phyloP scores from a whole-genome alignment of 1,284 basidiomycete genomes.

The Ustanciosporium gigantosporum region DNA sequence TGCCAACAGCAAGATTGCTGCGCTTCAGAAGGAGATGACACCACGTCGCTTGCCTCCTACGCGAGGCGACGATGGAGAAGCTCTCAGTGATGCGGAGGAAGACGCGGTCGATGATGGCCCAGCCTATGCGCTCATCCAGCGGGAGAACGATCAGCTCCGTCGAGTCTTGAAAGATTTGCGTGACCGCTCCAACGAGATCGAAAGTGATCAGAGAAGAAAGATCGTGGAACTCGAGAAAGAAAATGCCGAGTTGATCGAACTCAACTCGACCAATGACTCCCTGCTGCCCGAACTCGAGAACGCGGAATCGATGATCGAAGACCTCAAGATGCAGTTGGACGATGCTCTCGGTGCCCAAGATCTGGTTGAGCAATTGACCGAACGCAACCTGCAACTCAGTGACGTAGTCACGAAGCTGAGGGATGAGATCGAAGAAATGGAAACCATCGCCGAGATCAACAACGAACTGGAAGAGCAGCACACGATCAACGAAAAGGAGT shows the following conservation, averaged over 20 bases:
- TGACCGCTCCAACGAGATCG: conserved; percentile 70
- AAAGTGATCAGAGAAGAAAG: conserved; percentile 78
- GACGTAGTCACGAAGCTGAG: conserved; percentile 94
- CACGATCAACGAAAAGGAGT: conserved; percentile 85
- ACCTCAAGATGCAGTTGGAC: conserved; percentile 91
- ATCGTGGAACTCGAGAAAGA: conserved; percentile 90
- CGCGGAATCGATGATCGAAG: conserved; percentile 75
- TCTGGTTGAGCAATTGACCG: conserved; percentile 91
- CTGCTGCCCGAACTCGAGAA: conserved; percentile 32
- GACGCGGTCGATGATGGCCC: conserved; percentile 8
- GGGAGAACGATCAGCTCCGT: conserved; percentile 91
- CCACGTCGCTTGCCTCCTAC: conserved; percentile 13
- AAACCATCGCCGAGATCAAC: conserved; percentile 90
- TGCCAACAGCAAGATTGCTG: conserved; percentile 65
- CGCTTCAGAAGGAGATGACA: conserved; percentile 31
- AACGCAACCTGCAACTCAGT: conserved; percentile 76
- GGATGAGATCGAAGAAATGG: conserved; percentile 90
- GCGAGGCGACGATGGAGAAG: conserved; percentile 4
- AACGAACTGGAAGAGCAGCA: conserved; percentile 98
- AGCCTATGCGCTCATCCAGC: conserved; percentile 73
- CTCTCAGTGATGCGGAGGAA: conserved; percentile 3
- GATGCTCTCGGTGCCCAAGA: conserved; percentile 94
- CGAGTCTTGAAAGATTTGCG: conserved; percentile 71
- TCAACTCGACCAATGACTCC: conserved; percentile 34
- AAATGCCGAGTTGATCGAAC: conserved; percentile 62